Base-by-base conservation (phyloP, 1,139 yeast species). In the Scheffersomyces cryptocercus region DNA sequence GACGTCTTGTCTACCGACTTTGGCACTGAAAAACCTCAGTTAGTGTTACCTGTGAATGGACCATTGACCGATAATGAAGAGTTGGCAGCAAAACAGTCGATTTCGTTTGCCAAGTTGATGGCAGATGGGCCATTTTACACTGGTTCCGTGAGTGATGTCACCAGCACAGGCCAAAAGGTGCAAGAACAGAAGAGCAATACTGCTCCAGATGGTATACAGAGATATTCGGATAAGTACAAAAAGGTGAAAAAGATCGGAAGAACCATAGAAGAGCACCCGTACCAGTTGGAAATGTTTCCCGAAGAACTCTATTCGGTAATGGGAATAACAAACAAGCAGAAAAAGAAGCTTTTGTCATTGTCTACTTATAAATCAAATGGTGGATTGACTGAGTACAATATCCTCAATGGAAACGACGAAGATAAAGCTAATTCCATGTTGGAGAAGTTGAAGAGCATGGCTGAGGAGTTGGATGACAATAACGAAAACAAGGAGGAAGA, bases 191-290 rank as follows among this genome's bases (percentile, higher is more conserved):
- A 48, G 44, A 44, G 79, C 44, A 53, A 54, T 6, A 48, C 55
- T 3, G 58, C 64, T 3, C 60, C 68, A 0, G 78, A 85, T 58
- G 89, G 89, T 0, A 77, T 88, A 35, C 80, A 82, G 55, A 73
- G 96, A 55, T 86, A 85, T 58, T 79, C 90, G 3, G 96, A 88
- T 61, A 75, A 73, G 56, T 88, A 85, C 61, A 74, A 85, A 52
- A 85, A 85, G 58, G 84, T 81, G 50, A 79, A 88, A 45, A 84
- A 80, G 56, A 77, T 84, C n/a, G 93, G 93, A 1, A 76, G 85
- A 44, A 83, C 95, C 3, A 79, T 87, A 13, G 86, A 85, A 51
- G 95, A 88, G 46, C 95, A 88, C 65, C 96, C 97, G 1, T 89
- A 85, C 60, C 77, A 78, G 48, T 55, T 79, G 26, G 82, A 79